Evolutionary conservation across 257 asterid genomes (phyloP), one percentile per base, ranked within the genome.

Genomic region (Leptodermis oblonga): DNA sequence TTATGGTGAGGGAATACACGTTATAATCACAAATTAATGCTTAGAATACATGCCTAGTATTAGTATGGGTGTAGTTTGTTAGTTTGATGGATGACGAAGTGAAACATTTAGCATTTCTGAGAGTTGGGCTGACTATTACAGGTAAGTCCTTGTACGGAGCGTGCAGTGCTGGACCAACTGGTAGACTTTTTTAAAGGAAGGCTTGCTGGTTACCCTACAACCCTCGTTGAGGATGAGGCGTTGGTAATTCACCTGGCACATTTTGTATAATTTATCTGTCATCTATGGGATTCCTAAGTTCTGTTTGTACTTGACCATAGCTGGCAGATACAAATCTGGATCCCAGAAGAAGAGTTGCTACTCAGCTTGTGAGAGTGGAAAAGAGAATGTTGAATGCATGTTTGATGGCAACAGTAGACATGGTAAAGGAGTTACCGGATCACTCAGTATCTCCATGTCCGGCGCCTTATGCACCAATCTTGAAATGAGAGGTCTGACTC

Each of bases 61-160:
- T 23, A 5, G 52, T 23, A 12, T 15, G 56, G 46, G 30, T 51
- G 12, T 45, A 15, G 2, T 17, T 56, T 18, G 34, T 37, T 39
- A 49, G n/a, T 12, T 23, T 37, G 10, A 39, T 51, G 25, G 39
- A 37, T 72, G 43, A 8, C 3, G 15, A 12, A 22, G 62, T 45
- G 60, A 51, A 25, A 30, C 20, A n/a, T 5, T 54, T 1, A 18
- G 20, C n/a, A 23, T 49, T 49, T 10, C 25, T 13, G 23, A 9
- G 4, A 30, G 17, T 18, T 18, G n/a, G n/a, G 22, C 39, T 20
- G 22, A 34, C 14, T 46, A 30, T 45, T 71, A 68, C 76, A 90
- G 99, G 87, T 88, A 78, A 94, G 97, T 71, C 86, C 99, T 70
- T 94, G 99, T 64, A 84, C 83, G 88, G 99, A 94, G 76, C 90